Evolutionary conservation across 2,329 filamentous ascomycete species (phyloP).

Genomic region (Aspergillus pseudoglaucus): DNA sequence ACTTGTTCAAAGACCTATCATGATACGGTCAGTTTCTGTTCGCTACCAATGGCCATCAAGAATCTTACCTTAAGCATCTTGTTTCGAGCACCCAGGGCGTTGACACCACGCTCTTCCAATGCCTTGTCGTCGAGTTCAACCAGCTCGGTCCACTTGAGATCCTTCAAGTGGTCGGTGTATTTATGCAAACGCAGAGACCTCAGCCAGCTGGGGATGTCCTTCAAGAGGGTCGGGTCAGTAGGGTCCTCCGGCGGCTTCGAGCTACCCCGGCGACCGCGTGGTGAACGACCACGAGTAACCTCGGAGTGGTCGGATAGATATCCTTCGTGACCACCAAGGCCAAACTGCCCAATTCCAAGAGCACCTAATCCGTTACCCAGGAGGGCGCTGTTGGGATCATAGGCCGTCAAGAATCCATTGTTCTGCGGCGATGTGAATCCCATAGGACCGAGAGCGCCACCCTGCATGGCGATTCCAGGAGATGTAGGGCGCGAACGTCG

Average conservation of each 20-base stretch:
- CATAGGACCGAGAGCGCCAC: constrained; percentile 53
- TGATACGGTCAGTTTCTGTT: constrained; percentile 10
- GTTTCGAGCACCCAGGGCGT: constrained; percentile 84
- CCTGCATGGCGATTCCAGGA: constrained; percentile 76
- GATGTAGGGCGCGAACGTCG: constrained; percentile 83
- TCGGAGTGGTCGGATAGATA: constrained; percentile 94
- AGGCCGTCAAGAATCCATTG: constrained; percentile 88
- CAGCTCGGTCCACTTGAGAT: constrained; percentile 92
- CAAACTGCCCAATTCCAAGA: constrained; percentile 66
- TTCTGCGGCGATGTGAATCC: constrained; percentile 83
- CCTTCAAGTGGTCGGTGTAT: constrained; percentile 97
- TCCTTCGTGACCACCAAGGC: constrained; percentile 65
- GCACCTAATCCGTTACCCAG: constrained; percentile 66
- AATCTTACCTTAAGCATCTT: constrained; percentile 88
- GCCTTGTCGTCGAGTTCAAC: constrained; percentile 89
- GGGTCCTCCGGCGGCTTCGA: constrained; percentile 98
- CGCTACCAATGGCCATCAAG: neutral
- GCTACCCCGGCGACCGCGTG: constrained; percentile 83
- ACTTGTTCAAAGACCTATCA: constrained; percentile 85
- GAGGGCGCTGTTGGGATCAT: constrained; percentile 65
- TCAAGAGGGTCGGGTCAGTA: constrained; percentile 79
- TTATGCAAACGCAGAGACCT: constrained; percentile 93
- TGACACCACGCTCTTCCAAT: constrained; percentile 86
- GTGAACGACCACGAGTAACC: constrained; percentile 81
- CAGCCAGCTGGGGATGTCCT: constrained; percentile 95